Conservation (phyloP, 2,329 filamentous ascomycete genomes). For the Trichoderma sp. region DNA sequence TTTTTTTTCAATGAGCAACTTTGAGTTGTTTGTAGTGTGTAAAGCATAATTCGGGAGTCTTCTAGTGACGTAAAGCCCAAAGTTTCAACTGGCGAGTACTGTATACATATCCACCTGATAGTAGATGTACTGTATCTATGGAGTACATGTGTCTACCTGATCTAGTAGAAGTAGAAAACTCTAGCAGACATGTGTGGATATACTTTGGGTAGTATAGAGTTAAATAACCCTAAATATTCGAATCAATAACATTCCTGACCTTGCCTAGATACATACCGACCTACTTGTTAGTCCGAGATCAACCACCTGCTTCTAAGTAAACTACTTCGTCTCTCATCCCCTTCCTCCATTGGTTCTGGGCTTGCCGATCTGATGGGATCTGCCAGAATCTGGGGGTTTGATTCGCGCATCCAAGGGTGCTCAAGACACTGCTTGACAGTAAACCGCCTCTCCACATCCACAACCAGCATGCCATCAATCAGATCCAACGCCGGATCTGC, state of each 20-base stretch:
- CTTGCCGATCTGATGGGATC: neutral
- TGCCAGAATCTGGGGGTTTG: neutral
- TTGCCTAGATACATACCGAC: neutral
- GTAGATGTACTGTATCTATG: too few species aligned
- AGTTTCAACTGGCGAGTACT: too few species aligned
- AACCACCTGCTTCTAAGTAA: neutral
- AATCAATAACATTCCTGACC: neutral
- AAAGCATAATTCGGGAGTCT: too few species aligned
- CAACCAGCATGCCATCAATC: slow-evolving; percentile 91
- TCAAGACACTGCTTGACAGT: slow-evolving; percentile 86
- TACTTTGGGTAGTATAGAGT: too few species aligned
- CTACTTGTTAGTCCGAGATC: neutral
- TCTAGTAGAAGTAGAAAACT: too few species aligned
- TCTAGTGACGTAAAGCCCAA: too few species aligned
- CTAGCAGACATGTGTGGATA: too few species aligned
- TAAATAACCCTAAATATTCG: too few species aligned
- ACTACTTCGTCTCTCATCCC: neutral
- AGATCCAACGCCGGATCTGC: slow-evolving; percentile 67
- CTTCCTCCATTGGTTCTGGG: neutral
- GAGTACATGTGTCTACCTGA: too few species aligned
- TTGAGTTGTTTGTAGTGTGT: neutral
- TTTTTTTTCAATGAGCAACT: too few species aligned
- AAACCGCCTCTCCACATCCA: slow-evolving; percentile 77
- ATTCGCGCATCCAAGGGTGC: slow-evolving; percentile 67
- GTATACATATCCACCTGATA: too few species aligned